Percentiles rank a stretch among this genome's conserved stretches.
Conservation (phyloP, 805 yeast species). For the Lipomyces sp. region DNA sequence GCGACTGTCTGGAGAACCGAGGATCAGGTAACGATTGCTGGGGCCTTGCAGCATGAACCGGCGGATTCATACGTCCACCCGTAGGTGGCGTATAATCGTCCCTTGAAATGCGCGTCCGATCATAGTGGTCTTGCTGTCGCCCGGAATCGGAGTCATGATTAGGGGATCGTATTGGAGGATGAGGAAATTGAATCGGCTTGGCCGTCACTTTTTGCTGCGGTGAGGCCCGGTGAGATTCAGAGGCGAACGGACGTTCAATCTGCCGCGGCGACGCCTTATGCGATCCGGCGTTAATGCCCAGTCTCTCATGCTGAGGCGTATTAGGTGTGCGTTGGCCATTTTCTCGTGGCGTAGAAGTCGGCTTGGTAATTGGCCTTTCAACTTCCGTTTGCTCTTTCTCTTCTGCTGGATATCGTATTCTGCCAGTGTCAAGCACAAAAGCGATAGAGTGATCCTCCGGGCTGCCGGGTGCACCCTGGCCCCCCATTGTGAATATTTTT, state of each 20-base stretch:
- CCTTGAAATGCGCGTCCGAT: background rate
- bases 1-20: constrained; percentile 16
- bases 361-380: background rate
- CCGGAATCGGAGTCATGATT: background rate
- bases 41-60: background rate
- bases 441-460: constrained; percentile 56
- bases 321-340: background rate
- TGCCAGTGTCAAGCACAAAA: constrained; percentile 64
- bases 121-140: background rate
- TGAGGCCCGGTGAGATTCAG: background rate
- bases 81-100: background rate
- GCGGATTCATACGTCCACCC: constrained; percentile 3
- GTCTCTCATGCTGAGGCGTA: background rate
- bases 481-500: constrained; percentile 86
- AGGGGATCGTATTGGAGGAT: background rate
- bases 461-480: constrained; percentile 65
- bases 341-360: background rate
- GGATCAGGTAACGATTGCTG: constrained; percentile 13
- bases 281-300: background rate
- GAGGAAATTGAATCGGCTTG: background rate
- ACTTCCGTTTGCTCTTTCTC: constrained; percentile 16
- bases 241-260: background rate
- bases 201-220: background rate
- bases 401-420: constrained; percentile 51
- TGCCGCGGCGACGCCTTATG: background rate